A percentile compares a stretch with the other conserved stretches of the same genome.
Conservation (phyloP, 108 stramenopile species). For the Skeletonema menzelii region DNA sequence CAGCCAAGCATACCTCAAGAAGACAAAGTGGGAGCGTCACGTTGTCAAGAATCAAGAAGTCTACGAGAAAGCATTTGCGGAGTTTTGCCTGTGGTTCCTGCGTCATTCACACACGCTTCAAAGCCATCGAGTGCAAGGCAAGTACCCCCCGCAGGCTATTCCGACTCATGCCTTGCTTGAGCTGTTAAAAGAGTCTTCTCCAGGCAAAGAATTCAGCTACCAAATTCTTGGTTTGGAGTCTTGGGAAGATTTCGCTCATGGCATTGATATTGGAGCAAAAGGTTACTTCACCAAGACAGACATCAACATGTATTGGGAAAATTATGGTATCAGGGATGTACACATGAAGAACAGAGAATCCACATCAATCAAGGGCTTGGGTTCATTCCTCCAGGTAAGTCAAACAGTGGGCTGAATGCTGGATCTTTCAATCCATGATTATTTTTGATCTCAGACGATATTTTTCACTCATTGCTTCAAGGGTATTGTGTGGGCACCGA, state of each 20-base stretch:
- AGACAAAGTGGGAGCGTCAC: background rate
- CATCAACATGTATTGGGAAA: background rate
- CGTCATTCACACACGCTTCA: background rate
- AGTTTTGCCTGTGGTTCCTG: background rate
- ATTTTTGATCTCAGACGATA: background rate
- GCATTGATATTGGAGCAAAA: background rate
- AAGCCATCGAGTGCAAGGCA: background rate
- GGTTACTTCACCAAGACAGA: background rate
- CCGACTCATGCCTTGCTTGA: background rate
- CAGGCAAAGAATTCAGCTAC: background rate
- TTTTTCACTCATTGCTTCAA: background rate
- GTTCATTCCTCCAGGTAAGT: background rate
- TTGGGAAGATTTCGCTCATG: background rate
- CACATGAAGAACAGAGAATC: background rate
- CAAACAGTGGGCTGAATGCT: background rate
- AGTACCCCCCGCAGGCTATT: background rate
- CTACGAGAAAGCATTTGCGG: slow-evolving; percentile 2
- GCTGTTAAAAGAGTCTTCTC: background rate
- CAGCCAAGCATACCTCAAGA: background rate
- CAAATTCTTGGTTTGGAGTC: background rate
- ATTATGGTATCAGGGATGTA: background rate
- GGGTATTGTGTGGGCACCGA: background rate
- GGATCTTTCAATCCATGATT: background rate
- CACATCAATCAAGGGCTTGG: background rate
- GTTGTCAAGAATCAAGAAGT: background rate